Evolutionary conservation across 1,139 yeast genomes (phyloP).

Genomic region (Zygotorulaspora mrakii): DNA sequence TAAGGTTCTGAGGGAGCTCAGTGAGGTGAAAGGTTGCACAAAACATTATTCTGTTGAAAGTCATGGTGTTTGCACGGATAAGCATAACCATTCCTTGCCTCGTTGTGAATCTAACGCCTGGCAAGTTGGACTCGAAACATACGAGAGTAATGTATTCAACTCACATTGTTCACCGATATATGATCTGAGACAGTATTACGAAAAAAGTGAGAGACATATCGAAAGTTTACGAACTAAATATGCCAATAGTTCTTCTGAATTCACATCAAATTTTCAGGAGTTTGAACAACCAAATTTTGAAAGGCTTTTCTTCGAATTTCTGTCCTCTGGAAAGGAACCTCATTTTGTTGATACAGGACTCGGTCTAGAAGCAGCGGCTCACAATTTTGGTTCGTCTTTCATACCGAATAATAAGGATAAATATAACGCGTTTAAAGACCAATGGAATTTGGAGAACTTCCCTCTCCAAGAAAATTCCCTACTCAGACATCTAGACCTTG

Average conservation of each 20-base stretch:
- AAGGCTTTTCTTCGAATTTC: constrained; percentile 44
- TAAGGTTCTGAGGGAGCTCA: constrained; percentile 44
- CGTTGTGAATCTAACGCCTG: constrained; percentile 40
- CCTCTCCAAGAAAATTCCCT: constrained; percentile 57
- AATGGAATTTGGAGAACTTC: constrained; percentile 72
- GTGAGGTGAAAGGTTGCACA: constrained; percentile 49
- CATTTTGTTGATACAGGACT: constrained; percentile 51
- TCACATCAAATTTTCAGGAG: constrained; percentile 4
- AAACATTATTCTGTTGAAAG: constrained; percentile 42
- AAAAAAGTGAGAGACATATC: constrained; percentile 44
- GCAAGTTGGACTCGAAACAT: constrained; percentile 37
- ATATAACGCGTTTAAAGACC: constrained; percentile 31
- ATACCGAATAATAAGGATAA: constrained; percentile 22
- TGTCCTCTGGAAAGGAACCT: constrained; percentile 39
- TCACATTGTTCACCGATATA: constrained; percentile 44
- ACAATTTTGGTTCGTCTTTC: constrained; percentile 34
- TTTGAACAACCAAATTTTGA: constrained; percentile 41
- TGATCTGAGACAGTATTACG: constrained; percentile 51
- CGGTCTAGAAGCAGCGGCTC: constrained; percentile 43
- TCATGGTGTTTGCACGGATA: constrained; percentile 35
- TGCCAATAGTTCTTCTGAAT: constrained; percentile 11
- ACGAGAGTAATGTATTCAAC: constrained; percentile 41
- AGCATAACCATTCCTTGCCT: constrained; percentile 35
- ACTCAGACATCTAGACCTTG: constrained; percentile 41
- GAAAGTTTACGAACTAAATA: constrained; percentile 21